Evolutionary conservation across 441 rosid species (phyloP), one percentile per base, ranked within the genome.

Genomic region (Capsella rubella): DNA sequence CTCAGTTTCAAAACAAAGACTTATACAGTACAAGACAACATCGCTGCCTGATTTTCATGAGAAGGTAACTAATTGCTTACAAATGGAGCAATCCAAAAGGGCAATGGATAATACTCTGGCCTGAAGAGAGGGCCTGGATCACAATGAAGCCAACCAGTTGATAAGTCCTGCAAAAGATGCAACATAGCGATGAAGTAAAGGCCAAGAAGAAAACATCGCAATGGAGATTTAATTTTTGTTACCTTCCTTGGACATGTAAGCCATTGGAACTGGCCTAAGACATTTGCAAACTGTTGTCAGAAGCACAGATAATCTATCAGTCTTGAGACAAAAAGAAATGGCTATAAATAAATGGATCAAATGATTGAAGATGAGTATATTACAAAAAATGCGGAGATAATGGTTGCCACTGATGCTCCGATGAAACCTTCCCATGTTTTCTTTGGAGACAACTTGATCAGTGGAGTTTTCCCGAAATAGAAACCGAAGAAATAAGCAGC

Each of bases 161-260:
- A 84, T 54, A 91, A 82, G 78, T 91, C 95, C 95, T 91, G 87
- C 71, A 71, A 29, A 43, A n/a, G 51, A 47, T 37, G 55, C 70
- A 39, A 55, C 35, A 43, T n/a, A 49, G 5, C 1, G 13, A 72
- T 40, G 28, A 28, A 51, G 11, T 50, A 6, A 37, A 54, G 29
- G 42, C 58, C 37, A 15, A 35, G 21, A 67, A 5, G n/a, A 21
- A 46, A 10, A 39, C 18, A 9, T 12, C 1, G 4, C 5, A 14
- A 63, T 29, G 27, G 1, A 37, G 6, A 47, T 18, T 16, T 3
- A 4, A 28, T 50, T 15, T 43, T 15, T 7, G 14, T 78, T 85
- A 88, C 97, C 93, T 88, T 91, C 66, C 97, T 83, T n/a, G 97
- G 97, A 81, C 95, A 88, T 72, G 97, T 91, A 58, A 91, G 80